A percentile compares a stretch with the other conserved stretches of the same genome.
Evolutionary conservation across 768 basidiomycete genomes (phyloP).

Genomic region (Amylocystis lapponica): DNA sequence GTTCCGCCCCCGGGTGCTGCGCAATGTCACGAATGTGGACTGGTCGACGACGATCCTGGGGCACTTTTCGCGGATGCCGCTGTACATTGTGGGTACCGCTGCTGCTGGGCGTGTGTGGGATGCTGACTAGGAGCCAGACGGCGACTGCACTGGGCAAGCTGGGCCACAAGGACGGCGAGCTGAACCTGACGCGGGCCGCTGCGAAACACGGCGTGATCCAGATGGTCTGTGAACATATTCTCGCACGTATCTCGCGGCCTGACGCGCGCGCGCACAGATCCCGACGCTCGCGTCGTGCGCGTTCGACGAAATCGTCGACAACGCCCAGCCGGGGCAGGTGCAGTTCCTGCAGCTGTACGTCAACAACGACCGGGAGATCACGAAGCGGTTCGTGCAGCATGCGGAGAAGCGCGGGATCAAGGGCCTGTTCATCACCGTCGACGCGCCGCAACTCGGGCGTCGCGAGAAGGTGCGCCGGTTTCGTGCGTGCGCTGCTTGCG

Average conservation of each 20-base stretch:
- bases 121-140: slow-evolving; percentile 25
- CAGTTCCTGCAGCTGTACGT: slow-evolving; percentile 94
- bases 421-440: slow-evolving; percentile 94
- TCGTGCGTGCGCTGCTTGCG: too few species aligned
- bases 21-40: slow-evolving; percentile 83
- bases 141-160: slow-evolving; percentile 91
- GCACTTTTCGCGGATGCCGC: slow-evolving; percentile 64
- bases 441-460: slow-evolving; percentile 92
- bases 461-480: too few species aligned
- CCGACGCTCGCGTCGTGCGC: slow-evolving; percentile 95
- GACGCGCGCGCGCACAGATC: slow-evolving; percentile 46
- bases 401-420: slow-evolving; percentile 89
- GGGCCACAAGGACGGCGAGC: slow-evolving; percentile 92
- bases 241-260: neutral
- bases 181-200: slow-evolving; percentile 87
- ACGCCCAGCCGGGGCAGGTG: slow-evolving; percentile 68
- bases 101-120: slow-evolving; percentile 67
- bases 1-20: slow-evolving; percentile 39
- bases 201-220: slow-evolving; percentile 72
- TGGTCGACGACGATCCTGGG: slow-evolving; percentile 83
- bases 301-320: slow-evolving; percentile 91
- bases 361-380: slow-evolving; percentile 83
- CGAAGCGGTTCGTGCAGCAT: slow-evolving; percentile 81
- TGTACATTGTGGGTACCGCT: slow-evolving; percentile 78
- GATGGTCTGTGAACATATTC: slow-evolving; percentile 43